Conservation (phyloP, 257 asterid species). For the Gardenia jasminoides region DNA sequence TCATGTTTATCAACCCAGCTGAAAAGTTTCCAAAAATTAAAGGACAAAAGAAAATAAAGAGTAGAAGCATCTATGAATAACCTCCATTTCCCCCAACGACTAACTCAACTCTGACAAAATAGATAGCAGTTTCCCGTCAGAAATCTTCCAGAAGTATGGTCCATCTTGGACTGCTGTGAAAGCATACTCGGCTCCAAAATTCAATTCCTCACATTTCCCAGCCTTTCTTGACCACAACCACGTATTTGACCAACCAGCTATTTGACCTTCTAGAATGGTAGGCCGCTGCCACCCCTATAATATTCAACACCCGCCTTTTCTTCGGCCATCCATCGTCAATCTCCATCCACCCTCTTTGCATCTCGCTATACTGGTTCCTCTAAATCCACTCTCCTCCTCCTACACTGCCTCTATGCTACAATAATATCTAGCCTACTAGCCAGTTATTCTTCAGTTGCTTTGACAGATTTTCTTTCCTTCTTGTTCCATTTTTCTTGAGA, state of each 20-base stretch:
- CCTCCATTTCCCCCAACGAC: not conserved
- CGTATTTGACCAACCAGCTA: constrained; percentile 12
- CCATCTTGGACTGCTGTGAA: constrained; percentile 16
- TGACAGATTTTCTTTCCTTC: not conserved
- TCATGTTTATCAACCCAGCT: not conserved
- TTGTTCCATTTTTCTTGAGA: not conserved
- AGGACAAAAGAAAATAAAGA: not conserved
- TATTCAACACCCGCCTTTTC: not conserved
- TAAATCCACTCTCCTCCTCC: not conserved
- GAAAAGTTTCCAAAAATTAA: not conserved
- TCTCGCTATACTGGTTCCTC: not conserved
- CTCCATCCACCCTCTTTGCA: not conserved
- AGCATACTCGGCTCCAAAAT: not conserved
- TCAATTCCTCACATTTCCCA: not conserved
- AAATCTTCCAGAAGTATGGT: not conserved
- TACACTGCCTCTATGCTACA: not conserved
- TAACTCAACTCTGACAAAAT: not conserved
- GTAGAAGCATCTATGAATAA: too few relatives aligned
- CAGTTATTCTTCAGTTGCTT: not conserved
- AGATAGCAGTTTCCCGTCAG: too few relatives aligned
- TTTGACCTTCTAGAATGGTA: constrained; percentile 25
- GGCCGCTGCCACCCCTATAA: constrained; percentile 6
- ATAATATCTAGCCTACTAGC: not conserved
- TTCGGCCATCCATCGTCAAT: too few relatives aligned
- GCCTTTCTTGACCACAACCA: not conserved